Evolutionary conservation across 2,329 filamentous ascomycete genomes (phyloP).

Genomic region (Aureobasidium leucospermi): DNA sequence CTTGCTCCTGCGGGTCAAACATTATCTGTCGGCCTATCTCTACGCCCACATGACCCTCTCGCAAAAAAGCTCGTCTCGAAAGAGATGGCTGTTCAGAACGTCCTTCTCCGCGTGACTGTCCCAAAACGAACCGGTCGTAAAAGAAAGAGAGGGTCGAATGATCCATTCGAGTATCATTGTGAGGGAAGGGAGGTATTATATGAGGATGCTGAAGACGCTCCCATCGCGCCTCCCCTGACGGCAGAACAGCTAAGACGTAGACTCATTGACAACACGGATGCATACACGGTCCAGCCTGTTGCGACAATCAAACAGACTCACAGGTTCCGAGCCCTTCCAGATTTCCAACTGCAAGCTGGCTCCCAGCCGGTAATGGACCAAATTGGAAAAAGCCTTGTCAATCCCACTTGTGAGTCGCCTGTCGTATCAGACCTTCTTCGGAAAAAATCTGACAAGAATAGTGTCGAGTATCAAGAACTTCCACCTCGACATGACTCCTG

Average conservation of each 20-base stretch:
- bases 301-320: conserved; percentile 70
- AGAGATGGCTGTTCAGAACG: conserved; percentile 68
- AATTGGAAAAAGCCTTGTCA: conserved; percentile 59
- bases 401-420: conserved; percentile 37
- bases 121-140: conserved; percentile 82
- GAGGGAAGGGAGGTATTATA: neutral
- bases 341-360: conserved; percentile 56
- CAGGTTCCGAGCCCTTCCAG: conserved; percentile 74
- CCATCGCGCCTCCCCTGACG: neutral
- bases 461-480: conserved; percentile 57
- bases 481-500: conserved; percentile 56
- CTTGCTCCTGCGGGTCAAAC: conserved; percentile 5
- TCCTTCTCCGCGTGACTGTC: conserved; percentile 78
- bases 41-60: conserved; percentile 73
- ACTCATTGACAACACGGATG: conserved; percentile 23
- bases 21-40: conserved; percentile 51
- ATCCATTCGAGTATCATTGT: conserved; percentile 34
- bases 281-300: conserved; percentile 24
- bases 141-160: conserved; percentile 69
- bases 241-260: conserved; percentile 22
- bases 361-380: conserved; percentile 56
- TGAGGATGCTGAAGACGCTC: neutral
- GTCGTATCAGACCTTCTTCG: neutral
- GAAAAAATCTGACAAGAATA: conserved; percentile 22
- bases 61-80: conserved; percentile 72